A percentile compares a stretch with the other conserved stretches of the same genome.
Conservation (phyloP, 2,329 filamentous ascomycete species). For the Byssothecium circinans region DNA sequence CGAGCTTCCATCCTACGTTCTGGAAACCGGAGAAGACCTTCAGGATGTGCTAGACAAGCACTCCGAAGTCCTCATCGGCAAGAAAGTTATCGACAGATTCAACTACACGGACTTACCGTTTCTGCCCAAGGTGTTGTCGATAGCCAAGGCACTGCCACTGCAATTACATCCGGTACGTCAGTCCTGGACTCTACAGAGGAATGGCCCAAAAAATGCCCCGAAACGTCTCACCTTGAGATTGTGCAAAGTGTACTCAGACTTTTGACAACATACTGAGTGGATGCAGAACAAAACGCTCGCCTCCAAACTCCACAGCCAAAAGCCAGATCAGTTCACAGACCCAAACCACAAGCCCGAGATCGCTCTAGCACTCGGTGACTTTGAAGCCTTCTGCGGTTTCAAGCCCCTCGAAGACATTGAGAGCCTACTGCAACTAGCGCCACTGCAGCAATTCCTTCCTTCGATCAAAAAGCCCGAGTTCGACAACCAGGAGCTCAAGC, state of each 20-base stretch:
- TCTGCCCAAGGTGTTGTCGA: slow-evolving; percentile 75
- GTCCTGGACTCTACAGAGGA: too few species aligned
- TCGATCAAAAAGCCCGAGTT: slow-evolving; percentile 48
- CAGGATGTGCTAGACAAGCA: slow-evolving; percentile 65
- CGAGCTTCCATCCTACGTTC: slow-evolving; percentile 65
- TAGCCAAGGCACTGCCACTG: slow-evolving; percentile 72
- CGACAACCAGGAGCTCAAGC: slow-evolving; percentile 60
- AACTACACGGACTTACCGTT: slow-evolving; percentile 67
- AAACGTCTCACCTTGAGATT: too few species aligned
- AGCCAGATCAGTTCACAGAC: slow-evolving; percentile 69
- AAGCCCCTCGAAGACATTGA: slow-evolving; percentile 66
- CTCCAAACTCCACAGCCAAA: slow-evolving; percentile 62
- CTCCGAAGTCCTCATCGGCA: slow-evolving; percentile 65
- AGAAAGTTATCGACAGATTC: slow-evolving; percentile 62
- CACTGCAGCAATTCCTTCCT: slow-evolving; percentile 58
- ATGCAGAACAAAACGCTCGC: slow-evolving; percentile 68
- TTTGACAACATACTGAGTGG: too few species aligned
- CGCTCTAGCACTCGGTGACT: slow-evolving; percentile 68
- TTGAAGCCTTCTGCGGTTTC: slow-evolving; percentile 76
- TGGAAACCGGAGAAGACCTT: slow-evolving; percentile 64
- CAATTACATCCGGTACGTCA: slow-evolving; percentile 67
- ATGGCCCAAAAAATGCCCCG: too few species aligned
- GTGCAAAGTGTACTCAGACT: too few species aligned
- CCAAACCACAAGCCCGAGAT: slow-evolving; percentile 81
- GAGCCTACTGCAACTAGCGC: slow-evolving; percentile 58